Base-by-base conservation (phyloP, 2,329 filamentous ascomycete species). In the Raffaelea arxii region DNA sequence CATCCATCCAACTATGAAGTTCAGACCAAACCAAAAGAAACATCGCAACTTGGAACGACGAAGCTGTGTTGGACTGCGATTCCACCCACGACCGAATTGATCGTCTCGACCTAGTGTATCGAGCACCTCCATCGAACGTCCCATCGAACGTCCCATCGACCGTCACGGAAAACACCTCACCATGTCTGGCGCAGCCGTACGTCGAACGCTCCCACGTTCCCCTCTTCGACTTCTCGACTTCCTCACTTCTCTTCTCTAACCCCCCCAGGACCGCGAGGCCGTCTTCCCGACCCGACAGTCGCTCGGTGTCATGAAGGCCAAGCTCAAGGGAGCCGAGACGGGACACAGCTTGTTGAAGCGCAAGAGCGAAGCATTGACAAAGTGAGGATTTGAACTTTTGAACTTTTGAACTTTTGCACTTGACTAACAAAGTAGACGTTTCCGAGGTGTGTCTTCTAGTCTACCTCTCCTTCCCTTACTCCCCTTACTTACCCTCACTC, bases 261-360 rank as follows among this genome's bases (percentile, higher is more conserved):
- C 3, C 6, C 1, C 22, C 4, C 47, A 95, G 90, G 88, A 91
- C 66, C 82, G 92, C 65, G 92, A 98, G 71, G 78, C 90, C 61
- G 91, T 98, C 69, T 98, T 98, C 70, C 87, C 92, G 60, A 98
- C 92, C 63, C 87, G 92, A 61, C 92, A 98, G 74, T 94, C 89
- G 65, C 75, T 98, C 69, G 90, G 89, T 54, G 69, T 94, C 62
- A 98, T 98, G 91, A 97, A 97, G 71, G 81, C 84, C 55, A 98
- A 98, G 75, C 81, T 98, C 62, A 97, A 97, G 74, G 91, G 86
- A 52, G 86, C 86, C 47, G 84, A 91, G 65, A 88, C 80, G 40
- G 92, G 92, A 42, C 91, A 98, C 71, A 95, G 86, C 65, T 72
- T 98, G 63, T 72, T 98, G 53, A 98, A 98, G 75, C 78, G 92